phyloP scores from a whole-genome alignment of 2,329 filamentous ascomycete species.

The Colletotrichum sp. region DNA sequence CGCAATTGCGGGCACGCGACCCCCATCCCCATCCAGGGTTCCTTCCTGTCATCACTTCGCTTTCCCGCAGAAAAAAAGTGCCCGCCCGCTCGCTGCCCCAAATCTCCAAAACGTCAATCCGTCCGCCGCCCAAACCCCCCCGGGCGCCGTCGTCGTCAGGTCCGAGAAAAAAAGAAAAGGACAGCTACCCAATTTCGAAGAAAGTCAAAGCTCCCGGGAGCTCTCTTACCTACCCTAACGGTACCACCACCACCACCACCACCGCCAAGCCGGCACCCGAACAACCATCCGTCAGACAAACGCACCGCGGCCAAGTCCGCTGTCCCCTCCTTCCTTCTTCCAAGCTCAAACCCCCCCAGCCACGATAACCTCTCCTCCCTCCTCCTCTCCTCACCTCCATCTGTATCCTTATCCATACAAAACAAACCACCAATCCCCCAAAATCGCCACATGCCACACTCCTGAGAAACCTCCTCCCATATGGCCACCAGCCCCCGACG shows the following conservation, averaged over 20 bases:
- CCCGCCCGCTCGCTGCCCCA: neutral
- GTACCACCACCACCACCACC: neutral
- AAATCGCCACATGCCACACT: neutral
- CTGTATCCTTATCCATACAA: neutral
- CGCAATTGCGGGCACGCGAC: conserved; percentile 14
- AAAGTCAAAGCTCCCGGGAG: neutral
- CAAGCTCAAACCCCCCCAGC: neutral
- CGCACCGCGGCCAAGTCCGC: neutral
- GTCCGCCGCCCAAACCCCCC: neutral
- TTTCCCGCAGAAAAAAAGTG: neutral
- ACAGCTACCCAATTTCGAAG: neutral
- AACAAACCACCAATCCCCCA: neutral
- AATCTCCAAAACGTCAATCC: neutral
- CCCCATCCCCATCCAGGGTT: neutral
- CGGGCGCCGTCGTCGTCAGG: neutral
- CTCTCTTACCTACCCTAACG: neutral
- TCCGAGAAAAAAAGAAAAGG: neutral
- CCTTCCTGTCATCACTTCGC: neutral
- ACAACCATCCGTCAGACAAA: neutral
- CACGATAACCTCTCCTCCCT: neutral
- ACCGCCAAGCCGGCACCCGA: neutral
- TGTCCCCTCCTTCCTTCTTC: neutral
- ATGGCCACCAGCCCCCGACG: conserved; percentile 9
- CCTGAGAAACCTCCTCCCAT: neutral
- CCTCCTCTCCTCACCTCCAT: neutral